phyloP scores from a whole-genome alignment of 768 basidiomycete species.

The Boletus bicolor region DNA sequence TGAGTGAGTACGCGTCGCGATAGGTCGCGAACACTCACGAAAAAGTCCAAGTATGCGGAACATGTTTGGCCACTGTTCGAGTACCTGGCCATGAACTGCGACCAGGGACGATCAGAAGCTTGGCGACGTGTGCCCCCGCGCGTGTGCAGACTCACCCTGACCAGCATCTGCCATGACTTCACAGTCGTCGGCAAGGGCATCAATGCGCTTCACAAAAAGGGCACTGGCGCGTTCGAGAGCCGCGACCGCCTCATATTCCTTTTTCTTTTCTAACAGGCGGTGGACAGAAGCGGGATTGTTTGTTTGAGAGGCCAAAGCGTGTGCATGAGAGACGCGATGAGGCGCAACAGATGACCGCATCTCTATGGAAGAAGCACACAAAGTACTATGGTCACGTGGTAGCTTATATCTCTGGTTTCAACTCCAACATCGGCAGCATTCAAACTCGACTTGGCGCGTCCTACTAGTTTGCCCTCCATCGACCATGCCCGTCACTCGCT shows the following conservation, averaged over 20 bases:
- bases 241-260: conserved; percentile 71
- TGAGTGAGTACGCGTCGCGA: background rate
- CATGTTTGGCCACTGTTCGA: conserved; percentile 82
- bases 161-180: conserved; percentile 78
- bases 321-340: conserved; percentile 48
- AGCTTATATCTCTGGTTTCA: background rate
- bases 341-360: conserved; percentile 60
- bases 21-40: conserved; percentile 40
- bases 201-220: conserved; percentile 64
- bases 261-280: conserved; percentile 74
- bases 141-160: conserved; percentile 42
- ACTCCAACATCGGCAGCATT: background rate
- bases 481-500: conserved; percentile 30
- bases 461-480: background rate
- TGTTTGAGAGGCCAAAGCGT: conserved; percentile 34
- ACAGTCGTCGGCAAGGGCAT: conserved; percentile 67
- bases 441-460: background rate
- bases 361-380: background rate
- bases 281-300: conserved; percentile 48
- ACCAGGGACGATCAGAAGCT: background rate
- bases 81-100: conserved; percentile 70
- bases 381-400: conserved; percentile 15
- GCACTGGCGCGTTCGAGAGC: conserved; percentile 66
- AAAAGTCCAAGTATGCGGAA: conserved; percentile 71
- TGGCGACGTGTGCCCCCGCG: no score